A percentile compares a stretch with the other conserved stretches of the same genome.
Conservation (phyloP, 1,284 basidiomycete genomes). For the Mycena sp. region DNA sequence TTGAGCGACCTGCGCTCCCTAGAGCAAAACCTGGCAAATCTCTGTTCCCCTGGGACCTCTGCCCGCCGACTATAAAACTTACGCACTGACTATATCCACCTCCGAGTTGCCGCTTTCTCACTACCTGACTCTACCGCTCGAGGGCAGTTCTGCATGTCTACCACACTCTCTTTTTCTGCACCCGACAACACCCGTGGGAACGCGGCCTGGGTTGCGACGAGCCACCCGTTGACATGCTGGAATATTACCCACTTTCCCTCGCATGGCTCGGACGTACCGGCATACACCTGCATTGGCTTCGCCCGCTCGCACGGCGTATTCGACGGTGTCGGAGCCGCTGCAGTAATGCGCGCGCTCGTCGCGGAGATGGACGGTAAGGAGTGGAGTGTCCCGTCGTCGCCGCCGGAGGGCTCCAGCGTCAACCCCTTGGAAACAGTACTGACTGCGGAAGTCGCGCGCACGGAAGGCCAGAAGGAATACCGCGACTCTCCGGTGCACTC, state of each 20-base stretch:
- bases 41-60: conserved; percentile 45
- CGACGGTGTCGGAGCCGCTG: conserved; percentile 48
- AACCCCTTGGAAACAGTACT: conserved; percentile 45
- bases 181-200: conserved; percentile 48
- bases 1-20: not conserved
- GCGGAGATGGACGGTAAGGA: conserved; percentile 47
- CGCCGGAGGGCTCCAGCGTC: conserved; percentile 37
- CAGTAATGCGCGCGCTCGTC: conserved; percentile 46
- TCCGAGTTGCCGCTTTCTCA: conserved; percentile 43
- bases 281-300: conserved; percentile 51
- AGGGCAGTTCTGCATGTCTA: conserved; percentile 40
- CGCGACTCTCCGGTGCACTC: conserved; percentile 8
- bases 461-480: conserved; percentile 8
- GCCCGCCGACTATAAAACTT: conserved; percentile 44
- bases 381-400: conserved; percentile 46
- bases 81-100: conserved; percentile 43
- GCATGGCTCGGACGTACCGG: conserved; percentile 32
- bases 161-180: conserved; percentile 48
- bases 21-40: conserved; percentile 46
- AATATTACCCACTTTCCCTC: conserved; percentile 49
- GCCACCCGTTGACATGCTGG: conserved; percentile 51
- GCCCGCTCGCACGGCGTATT: conserved; percentile 51
- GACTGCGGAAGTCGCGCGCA: conserved; percentile 24
- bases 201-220: conserved; percentile 42
- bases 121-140: conserved; percentile 43